Conservation (phyloP, 371 early-diverging fungal species). For the Mortierella sp. region DNA sequence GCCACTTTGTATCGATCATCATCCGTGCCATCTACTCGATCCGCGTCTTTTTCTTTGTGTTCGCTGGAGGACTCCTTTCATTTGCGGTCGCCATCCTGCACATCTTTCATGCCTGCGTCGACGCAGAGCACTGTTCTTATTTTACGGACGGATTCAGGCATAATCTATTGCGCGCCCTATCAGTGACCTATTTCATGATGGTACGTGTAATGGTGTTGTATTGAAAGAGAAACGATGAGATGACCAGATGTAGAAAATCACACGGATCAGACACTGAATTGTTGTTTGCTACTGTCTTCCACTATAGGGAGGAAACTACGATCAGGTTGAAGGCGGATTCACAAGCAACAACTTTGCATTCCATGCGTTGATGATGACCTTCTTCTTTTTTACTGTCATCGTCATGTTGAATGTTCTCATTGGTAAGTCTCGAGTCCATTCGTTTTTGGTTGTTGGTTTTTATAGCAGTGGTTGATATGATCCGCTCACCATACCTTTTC, state of each 20-base stretch:
- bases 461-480: no score
- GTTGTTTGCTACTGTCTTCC: neutral
- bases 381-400: conserved; percentile 34
- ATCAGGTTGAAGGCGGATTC: neutral
- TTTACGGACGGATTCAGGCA: neutral
- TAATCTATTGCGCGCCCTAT: neutral
- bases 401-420: conserved; percentile 35
- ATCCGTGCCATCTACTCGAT: conserved; percentile 1
- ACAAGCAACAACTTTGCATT: neutral
- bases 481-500: no score
- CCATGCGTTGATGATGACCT: conserved; percentile 24
- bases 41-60: conserved; percentile 16
- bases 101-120: neutral
- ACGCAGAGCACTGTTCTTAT: neutral
- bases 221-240: neutral
- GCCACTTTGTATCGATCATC: conserved; percentile 19
- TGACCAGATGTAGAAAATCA: no score
- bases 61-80: neutral
- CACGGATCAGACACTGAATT: no score
- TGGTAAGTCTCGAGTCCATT: conserved; percentile 9
- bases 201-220: neutral
- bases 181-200: conserved; percentile 14
- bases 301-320: conserved; percentile 3
- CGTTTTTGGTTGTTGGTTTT: no score
- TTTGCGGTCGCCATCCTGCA: conserved; percentile 18